Evolutionary conservation across 2,329 filamentous ascomycete species (phyloP), one percentile per base, ranked within the genome.

Genomic region (Knufia petricola): DNA sequence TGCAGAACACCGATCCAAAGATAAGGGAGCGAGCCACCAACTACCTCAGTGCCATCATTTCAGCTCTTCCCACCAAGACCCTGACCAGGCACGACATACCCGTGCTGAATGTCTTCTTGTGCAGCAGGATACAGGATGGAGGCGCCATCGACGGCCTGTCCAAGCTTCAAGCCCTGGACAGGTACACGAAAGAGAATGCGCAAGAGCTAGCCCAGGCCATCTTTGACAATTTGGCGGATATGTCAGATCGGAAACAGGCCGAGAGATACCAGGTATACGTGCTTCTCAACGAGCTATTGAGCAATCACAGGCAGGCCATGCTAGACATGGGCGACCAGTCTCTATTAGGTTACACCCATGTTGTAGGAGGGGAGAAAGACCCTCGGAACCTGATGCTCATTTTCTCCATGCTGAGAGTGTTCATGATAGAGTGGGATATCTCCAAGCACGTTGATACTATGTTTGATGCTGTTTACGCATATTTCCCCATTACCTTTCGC

Each of bases 401-500:
- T 1, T 84, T 84, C 58, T 84, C 81, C 0, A 75, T 84, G 50
- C 61, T 84, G 23, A 78, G 75, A 58, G 81, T 82, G 12, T 71
- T 82, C 1, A 81, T 84, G 73, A 71, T 80, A 4, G 81, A 84
- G 61, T 84, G 81, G 79, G 75, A 78, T 55, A 76, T 84, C 50
- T 70, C 72, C 2, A 70, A 71, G 32, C 72, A 81, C 61, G 75
- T 74, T 17, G 77, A 82, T 70, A 60, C 64, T 24, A 68, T 84
- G 38, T 84, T 84, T 59, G 81, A 85, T 55, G 73, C 79, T 2
- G 79, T 82, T 15, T 85, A 83, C 64, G 83, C 82, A 58, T 85
- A 85, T 62, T 85, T 84, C 59, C 81, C 81, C 0, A 84, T 85
- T 55, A 84, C 81, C 0, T 85, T 84, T 64, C 74, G 78, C 58